A percentile compares a stretch with the other conserved stretches of the same genome.
Conservation (phyloP, 2,329 filamentous ascomycete species). For the Arthroderma sp. region DNA sequence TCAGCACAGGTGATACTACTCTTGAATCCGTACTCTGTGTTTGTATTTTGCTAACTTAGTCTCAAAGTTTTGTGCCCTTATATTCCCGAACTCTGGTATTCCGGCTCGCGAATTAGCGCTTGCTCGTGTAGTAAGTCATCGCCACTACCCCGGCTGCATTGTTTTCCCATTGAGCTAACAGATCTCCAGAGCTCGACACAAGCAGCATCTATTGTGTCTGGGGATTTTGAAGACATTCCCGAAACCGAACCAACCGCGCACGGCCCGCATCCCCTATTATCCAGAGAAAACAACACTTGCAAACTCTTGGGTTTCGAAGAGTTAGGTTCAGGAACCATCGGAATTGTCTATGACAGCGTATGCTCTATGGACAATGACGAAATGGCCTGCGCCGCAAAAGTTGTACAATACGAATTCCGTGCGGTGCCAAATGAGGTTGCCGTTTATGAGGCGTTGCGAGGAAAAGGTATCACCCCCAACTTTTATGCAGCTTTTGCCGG, state of each 20-base stretch:
- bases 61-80: not conserved
- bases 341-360: not conserved
- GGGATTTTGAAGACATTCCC: not conserved
- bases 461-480: not conserved
- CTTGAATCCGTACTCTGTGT: too few relatives aligned
- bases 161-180: not conserved
- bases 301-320: not conserved
- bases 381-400: not conserved
- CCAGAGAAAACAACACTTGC: not conserved
- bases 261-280: not conserved
- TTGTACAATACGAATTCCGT: not conserved
- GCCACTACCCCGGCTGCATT: not conserved
- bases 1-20: too few relatives aligned
- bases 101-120: not conserved
- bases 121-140: not conserved
- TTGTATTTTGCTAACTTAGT: not conserved
- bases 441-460: not conserved
- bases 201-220: not conserved
- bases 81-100: not conserved
- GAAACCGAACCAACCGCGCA: not conserved
- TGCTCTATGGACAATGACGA: not conserved
- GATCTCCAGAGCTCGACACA: not conserved
- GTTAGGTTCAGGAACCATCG: not conserved
- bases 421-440: not conserved
- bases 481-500: not conserved